Percentiles rank a stretch among this genome's conserved stretches.
These are phyloP conservation scores for Schizonepeta tenuifolia DNA, from an alignment of 257 asterid genomes.

Conservation along the genomic window DNA sequence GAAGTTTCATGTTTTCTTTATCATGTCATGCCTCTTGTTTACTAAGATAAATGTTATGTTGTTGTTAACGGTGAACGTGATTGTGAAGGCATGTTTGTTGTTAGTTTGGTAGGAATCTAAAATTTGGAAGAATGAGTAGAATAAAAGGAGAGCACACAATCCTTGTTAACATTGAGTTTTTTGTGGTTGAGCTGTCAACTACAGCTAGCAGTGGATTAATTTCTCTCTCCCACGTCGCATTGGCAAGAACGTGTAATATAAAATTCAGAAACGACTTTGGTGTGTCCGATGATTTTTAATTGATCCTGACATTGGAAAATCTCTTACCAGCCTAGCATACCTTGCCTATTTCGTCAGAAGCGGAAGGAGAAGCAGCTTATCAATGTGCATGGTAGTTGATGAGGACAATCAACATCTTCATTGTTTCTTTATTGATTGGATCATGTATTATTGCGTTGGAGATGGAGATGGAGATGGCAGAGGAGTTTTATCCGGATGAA, in stretches of 20 bases:
- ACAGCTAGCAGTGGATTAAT: conserved; percentile 24
- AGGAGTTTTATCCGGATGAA: conserved; percentile 52
- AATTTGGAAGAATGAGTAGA: neutral
- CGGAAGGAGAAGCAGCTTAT: neutral
- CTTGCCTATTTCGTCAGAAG: conserved; percentile 31
- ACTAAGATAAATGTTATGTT: neutral
- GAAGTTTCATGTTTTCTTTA: no score
- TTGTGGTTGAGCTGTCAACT: conserved; percentile 49
- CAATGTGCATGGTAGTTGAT: conserved; percentile 32
- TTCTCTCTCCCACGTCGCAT: conserved; percentile 37
- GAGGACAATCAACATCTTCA: conserved; percentile 26
- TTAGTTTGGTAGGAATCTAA: conserved; percentile 4
- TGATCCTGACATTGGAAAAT: conserved; percentile 15
- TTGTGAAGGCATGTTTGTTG: no score
- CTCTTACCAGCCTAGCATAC: conserved; percentile 30
- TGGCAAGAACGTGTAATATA: conserved; percentile 30
- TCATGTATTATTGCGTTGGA: conserved; percentile 5
- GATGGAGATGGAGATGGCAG: neutral
- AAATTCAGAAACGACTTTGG: conserved; percentile 31
- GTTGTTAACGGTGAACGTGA: neutral
- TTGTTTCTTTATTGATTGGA: conserved; percentile 15
- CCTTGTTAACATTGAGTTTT: conserved; percentile 33
- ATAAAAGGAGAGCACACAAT: neutral
- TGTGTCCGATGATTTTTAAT: conserved; percentile 36
- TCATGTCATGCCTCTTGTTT: neutral